These are phyloP conservation scores for Alternaria conjuncta DNA, from an alignment of 2,329 filamentous ascomycete species.

Conservation along the genomic window DNA sequence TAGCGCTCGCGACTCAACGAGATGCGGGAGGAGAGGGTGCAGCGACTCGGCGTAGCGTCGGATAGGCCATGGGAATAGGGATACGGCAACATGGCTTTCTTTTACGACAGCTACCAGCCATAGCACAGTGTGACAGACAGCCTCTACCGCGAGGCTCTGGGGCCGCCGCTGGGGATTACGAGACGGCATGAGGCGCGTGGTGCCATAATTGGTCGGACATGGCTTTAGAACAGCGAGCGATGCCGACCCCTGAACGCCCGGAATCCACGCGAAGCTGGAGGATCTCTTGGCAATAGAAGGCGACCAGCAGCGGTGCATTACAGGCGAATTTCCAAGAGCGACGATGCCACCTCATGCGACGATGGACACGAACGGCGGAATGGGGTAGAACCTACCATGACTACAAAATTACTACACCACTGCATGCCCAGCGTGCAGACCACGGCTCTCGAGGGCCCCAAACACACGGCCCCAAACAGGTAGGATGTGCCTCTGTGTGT, in stretches of 20 bases:
- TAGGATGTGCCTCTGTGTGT: not conserved
- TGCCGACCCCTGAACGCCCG: conserved; percentile 11
- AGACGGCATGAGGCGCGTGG: conserved; percentile 8
- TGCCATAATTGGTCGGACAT: conserved; percentile 8
- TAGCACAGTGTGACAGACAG: conserved; percentile 16
- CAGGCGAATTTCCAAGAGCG: conserved; percentile 16
- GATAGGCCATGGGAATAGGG: conserved; percentile 11
- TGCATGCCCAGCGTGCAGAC: not conserved
- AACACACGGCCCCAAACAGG: not conserved
- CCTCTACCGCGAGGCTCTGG: conserved; percentile 14
- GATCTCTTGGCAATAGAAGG: conserved; percentile 19
- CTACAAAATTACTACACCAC: not conserved
- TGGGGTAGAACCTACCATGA: not conserved
- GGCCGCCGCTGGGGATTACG: conserved; percentile 9
- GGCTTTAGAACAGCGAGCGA: conserved; percentile 5
- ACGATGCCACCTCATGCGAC: conserved; percentile 22
- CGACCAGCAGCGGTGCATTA: conserved; percentile 15
- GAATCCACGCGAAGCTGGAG: conserved; percentile 10
- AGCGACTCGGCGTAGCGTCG: not conserved
- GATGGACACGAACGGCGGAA: not conserved
- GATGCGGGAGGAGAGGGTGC: not conserved
- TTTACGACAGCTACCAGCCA: conserved; percentile 10
- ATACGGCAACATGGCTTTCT: conserved; percentile 1
- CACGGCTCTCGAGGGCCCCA: not conserved
- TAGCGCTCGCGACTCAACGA: conserved; percentile 16